Percentiles rank a stretch among this genome's conserved stretches.
Evolutionary conservation across 257 asterid species (phyloP).

Genomic region (Solanum commersonii): DNA sequence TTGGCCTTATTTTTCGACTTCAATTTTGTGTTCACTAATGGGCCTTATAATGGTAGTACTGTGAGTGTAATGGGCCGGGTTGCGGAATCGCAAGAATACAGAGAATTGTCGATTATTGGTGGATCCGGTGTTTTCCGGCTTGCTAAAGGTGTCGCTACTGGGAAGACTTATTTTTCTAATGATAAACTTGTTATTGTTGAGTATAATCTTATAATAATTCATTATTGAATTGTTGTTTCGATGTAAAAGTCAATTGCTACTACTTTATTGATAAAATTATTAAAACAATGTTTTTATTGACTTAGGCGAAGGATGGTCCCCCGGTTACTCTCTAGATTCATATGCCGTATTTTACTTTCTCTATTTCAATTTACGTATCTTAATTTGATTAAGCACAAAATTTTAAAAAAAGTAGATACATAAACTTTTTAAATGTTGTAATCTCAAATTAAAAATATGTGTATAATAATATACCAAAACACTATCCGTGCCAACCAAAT

Average conservation of each 20-base stretch:
- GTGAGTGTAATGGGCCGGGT: slow-evolving; percentile 24
- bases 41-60: slow-evolving; percentile 20
- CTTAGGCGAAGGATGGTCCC: too few species aligned
- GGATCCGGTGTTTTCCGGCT: slow-evolving; percentile 31
- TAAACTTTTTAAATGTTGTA: neutral
- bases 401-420: neutral
- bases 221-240: neutral
- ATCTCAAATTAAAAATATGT: neutral
- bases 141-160: slow-evolving; percentile 25
- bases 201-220: neutral
- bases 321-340: too few species aligned
- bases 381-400: neutral
- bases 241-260: neutral
- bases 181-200: slow-evolving; percentile 1
- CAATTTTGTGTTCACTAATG: slow-evolving; percentile 19
- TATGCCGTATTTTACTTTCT: too few species aligned
- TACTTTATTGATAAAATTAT: neutral
- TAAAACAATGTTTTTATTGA: neutral
- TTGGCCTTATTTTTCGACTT: slow-evolving; percentile 16
- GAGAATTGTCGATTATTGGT: slow-evolving; percentile 31
- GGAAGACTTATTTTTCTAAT: slow-evolving; percentile 13
- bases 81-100: slow-evolving; percentile 3
- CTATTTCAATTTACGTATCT: neutral
- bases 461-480: neutral
- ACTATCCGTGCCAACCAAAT: neutral